Evolutionary conservation across 1,284 basidiomycete species (phyloP), one percentile per base, ranked within the genome.

Genomic region (Austroboletus niveus): DNA sequence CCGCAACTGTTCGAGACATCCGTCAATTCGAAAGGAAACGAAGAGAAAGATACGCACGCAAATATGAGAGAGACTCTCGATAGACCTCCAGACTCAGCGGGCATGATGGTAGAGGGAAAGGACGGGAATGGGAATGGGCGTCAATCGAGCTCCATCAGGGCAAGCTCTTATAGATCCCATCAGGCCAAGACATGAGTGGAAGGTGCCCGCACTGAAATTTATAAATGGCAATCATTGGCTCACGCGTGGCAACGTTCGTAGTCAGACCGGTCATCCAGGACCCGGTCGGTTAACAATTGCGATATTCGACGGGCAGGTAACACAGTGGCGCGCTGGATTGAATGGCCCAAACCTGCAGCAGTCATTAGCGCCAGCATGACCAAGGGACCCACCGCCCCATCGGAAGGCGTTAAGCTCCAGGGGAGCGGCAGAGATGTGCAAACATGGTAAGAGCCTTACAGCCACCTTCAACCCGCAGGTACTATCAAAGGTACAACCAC

Each of bases 31-130:
- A 22, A 45, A 27, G 42, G 15, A 12, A 11, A 56, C 47, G 45
- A 20, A 32, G 7, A 39, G 45, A 27, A 43, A 4, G 36, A 35
- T 32, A 77, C 84, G 51, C 60, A 89, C 87, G 87, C 87, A 65
- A 90, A 89, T 62, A 90, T 87, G 62, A 90, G 80, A 47, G 86
- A 87, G 55, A 90, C 80, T 57, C 80, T 78, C 31, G 71, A 72
- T 17, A 80, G 64, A 34, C 60, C 58, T 51, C 62, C 42, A 30
- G 51, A 31, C 30, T 59, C 48, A 11, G 62, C 49, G 15, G 64
- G 17, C 64, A 67, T 64, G 48, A 8, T 57, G 38, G 42, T n/a
- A 11, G 45, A 35, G 29, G 45, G 42, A 31, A 42, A 8, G 35
- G 9, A 34, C 10, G 32, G 40, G 22, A 38, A 39, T 2, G 11